Evolutionary conservation across 2,329 filamentous ascomycete species (phyloP), one percentile per base, ranked within the genome.

Genomic region (Metarhizium rileyi): DNA sequence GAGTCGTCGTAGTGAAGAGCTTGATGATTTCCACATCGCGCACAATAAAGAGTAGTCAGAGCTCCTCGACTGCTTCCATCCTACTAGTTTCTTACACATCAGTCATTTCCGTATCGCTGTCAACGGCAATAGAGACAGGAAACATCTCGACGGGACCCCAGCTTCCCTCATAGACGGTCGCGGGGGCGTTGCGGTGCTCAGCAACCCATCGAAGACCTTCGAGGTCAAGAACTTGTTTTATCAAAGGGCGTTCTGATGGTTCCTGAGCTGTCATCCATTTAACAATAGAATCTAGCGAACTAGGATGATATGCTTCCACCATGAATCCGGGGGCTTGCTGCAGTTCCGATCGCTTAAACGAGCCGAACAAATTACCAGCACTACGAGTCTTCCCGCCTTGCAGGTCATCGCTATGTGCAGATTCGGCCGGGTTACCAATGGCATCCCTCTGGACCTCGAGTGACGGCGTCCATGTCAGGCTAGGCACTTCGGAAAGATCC

Each of bases 161-260:
- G 64, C 88, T 93, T 54, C 93, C 93, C 70, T 98, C 93, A 59
- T 87, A 98, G 48, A 98, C 83, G 0, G 90, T 96, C n/a, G 93
- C 93, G 42, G 90, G 87, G 10, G 90, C 87, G 49, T 86, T 83
- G 49, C 90, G 83, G 54, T 90, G 83, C 46, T 74, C 71, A 49
- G 83, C 78, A 28, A 94, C 85, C 87, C 93, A 98, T 53, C 77
- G 78, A 47, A 95, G 77, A 23, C 89, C 88, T 45, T 83, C 81
- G 1, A 83, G 78, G 43, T 78, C 70, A 44, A 95, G 77, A 10
- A 98, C 70, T 55, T 94, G 79, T 47, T 85, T 76, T 23, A 89
- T 79, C 1, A 77, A 79, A 4, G 91, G 93, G 48, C 93, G 86
- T 46, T 83, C 72, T 12, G 71, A 67, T 1, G 90, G 88, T 44